Evolutionary conservation across 257 asterid species (phyloP), one percentile per base, ranked within the genome.

Genomic region (Nicotiana benthamiana): DNA sequence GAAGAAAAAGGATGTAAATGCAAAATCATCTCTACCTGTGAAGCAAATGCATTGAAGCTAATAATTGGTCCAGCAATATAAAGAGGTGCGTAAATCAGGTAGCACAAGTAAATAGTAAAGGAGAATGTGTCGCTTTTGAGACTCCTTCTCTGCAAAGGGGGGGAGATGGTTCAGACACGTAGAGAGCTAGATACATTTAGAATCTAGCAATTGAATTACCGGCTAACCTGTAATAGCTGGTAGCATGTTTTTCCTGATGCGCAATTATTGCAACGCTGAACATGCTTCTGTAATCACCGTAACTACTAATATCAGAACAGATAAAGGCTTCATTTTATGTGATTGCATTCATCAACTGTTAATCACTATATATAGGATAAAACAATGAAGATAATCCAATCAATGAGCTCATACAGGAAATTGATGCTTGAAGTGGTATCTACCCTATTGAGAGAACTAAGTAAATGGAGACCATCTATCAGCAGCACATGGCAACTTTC

Each of bases 21-120:
- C 36, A 61, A 57, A 22, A 24, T 26, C 76, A 63, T 11, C n/a
- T 24, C 24, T 77, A 95, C 99, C 98, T 95, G 99, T 9, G 98
- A 89, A 85, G 90, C 95, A 94, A 95, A 93, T 78, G 98, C 99
- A 67, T 92, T 95, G 94, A 95, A 95, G 90, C 94, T 92, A 83
- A 95, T 85, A 83, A 95, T 93, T 48, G 99, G 99, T 83, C 99
- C 99, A 81, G 99, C 98, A 85, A 95, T 88, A 85, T 95, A 95
- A 66, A 95, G 97, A 36, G 99, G 99, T n/a, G 97, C 97, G 81
- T 92, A 95, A 46, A 88, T 83, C 91, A 95, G 89, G 87, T 95
- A 95, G 83, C 97, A 92, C 86, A 95, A 83, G 92, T 95, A 95
- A 70, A 87, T 85, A 46, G 89, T 85, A 83, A 92, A 90, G 40